Evolutionary conservation across 2,329 filamentous ascomycete species (phyloP).

Genomic region (Chalaropsis thielavioides): DNA sequence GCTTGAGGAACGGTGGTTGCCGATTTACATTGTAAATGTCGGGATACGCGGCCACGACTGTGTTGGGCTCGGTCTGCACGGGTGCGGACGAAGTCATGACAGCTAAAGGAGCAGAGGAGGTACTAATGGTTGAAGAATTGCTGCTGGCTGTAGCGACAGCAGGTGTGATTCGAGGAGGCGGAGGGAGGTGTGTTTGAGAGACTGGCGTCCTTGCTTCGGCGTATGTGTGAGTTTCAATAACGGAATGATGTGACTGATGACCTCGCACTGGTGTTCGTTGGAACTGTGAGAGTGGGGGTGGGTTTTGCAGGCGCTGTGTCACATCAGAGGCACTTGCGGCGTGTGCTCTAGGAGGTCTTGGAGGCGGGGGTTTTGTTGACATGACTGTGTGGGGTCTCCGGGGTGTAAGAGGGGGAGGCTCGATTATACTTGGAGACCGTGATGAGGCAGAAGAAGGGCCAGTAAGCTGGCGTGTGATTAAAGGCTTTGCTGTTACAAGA

Average conservation of each 20-base stretch:
- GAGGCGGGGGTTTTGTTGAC: slow-evolving; percentile 15
- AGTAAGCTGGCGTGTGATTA: slow-evolving; percentile 15
- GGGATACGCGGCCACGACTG: slow-evolving; percentile 53
- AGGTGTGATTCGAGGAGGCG: slow-evolving; percentile 5
- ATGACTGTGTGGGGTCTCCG: slow-evolving; percentile 7
- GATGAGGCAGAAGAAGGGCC: slow-evolving; percentile 12
- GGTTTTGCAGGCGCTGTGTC: not conserved
- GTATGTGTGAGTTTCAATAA: slow-evolving; percentile 9
- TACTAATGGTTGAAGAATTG: slow-evolving; percentile 18
- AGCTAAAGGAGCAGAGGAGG: slow-evolving; percentile 16
- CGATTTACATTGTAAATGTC: slow-evolving; percentile 76
- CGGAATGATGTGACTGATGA: slow-evolving; percentile 16
- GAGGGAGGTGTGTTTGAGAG: slow-evolving; percentile 8
- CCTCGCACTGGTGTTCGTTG: slow-evolving; percentile 12
- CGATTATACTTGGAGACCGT: slow-evolving; percentile 7
- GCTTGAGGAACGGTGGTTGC: slow-evolving; percentile 59
- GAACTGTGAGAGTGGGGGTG: slow-evolving; percentile 8
- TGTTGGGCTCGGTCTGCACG: slow-evolving; percentile 30
- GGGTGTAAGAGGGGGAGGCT: slow-evolving; percentile 12
- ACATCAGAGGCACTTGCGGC: slow-evolving; percentile 8
- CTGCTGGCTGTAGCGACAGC: slow-evolving; percentile 19
- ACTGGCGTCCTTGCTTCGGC: slow-evolving; percentile 4
- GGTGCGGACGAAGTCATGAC: slow-evolving; percentile 9
- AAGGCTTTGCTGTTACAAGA: slow-evolving; percentile 5
- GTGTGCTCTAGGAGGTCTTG: slow-evolving; percentile 11